A percentile compares a stretch with the other conserved stretches of the same genome.
These are phyloP conservation scores for Epichloe festucae DNA, from an alignment of 2,329 filamentous ascomycete species.

Conservation along the genomic window DNA sequence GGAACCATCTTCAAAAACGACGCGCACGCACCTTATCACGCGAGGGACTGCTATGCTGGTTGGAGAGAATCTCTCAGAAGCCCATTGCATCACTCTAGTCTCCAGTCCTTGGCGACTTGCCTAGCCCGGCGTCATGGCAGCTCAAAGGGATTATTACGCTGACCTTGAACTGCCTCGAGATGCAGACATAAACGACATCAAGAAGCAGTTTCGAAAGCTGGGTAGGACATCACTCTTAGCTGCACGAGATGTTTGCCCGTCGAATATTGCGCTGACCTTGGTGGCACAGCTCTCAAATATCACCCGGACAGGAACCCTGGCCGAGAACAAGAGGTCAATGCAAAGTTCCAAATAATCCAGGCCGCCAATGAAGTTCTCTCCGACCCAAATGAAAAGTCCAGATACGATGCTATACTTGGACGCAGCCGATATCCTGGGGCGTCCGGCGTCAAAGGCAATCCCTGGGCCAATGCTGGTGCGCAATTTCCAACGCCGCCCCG, in stretches of 20 bases:
- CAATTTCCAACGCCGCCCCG: conserved; percentile 39
- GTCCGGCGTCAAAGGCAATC: conserved; percentile 45
- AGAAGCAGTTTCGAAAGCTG: conserved; percentile 75
- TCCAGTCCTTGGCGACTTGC: background rate
- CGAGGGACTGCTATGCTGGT: conserved; percentile 8
- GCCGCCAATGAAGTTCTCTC: conserved; percentile 65
- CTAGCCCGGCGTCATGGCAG: conserved; percentile 17
- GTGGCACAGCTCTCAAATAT: conserved; percentile 56
- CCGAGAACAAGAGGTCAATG: conserved; percentile 63
- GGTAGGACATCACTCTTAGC: conserved; percentile 33
- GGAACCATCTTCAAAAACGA: background rate
- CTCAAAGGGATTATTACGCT: conserved; percentile 66
- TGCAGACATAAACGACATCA: conserved; percentile 63
- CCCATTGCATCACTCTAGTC: background rate
- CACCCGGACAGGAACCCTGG: conserved; percentile 86
- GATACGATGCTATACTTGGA: conserved; percentile 37
- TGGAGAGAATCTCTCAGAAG: background rate
- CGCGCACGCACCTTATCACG: background rate
- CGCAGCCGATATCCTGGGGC: conserved; percentile 30
- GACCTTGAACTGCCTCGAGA: conserved; percentile 60
- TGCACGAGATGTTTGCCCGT: background rate
- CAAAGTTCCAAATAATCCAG: conserved; percentile 78
- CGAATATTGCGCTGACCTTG: conserved; percentile 12
- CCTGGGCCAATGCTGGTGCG: conserved; percentile 36
- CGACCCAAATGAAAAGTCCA: conserved; percentile 35